Conservation (phyloP, 2,329 filamentous ascomycete species). For the Aspergillus ibericus region DNA sequence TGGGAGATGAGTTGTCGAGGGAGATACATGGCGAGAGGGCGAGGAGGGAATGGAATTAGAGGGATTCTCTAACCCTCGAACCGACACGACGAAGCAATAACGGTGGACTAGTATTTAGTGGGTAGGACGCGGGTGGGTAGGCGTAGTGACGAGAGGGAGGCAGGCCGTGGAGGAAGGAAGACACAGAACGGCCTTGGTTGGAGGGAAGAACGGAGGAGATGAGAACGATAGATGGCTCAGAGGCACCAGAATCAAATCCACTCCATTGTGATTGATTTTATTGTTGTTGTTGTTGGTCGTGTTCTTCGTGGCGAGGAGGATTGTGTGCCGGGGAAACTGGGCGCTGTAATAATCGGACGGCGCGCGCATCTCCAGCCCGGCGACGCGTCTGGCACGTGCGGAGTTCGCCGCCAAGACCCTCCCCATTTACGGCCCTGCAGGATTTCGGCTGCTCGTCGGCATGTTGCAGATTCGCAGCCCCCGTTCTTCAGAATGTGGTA, state of each 20-base stretch:
- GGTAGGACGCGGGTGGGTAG: neutral
- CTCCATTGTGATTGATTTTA: neutral
- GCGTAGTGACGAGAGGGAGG: neutral
- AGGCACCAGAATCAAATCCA: neutral
- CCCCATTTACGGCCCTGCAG: neutral
- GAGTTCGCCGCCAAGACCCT: slow-evolving; percentile 20
- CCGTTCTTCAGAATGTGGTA: neutral
- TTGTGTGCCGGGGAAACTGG: neutral
- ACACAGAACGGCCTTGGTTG: no score
- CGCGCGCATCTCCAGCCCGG: slow-evolving; percentile 17
- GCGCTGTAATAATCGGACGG: slow-evolving; percentile 7
- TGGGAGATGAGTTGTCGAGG: slow-evolving; percentile 85
- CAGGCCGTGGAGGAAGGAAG: neutral
- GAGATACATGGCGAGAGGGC: slow-evolving; percentile 73
- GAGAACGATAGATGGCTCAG: neutral
- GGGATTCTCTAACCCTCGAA: neutral
- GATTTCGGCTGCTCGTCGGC: neutral
- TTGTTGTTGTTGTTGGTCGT: neutral
- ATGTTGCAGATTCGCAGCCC: slow-evolving; percentile 8
- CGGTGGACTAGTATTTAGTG: neutral
- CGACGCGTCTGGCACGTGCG: slow-evolving; percentile 26
- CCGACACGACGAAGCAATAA: neutral
- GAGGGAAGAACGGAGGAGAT: neutral
- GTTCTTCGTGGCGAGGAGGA: neutral
- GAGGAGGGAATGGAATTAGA: neutral